Evolutionary conservation across 2,329 filamentous ascomycete genomes (phyloP), one percentile per base, ranked within the genome.

Genomic region (Zopfia rhizophila): DNA sequence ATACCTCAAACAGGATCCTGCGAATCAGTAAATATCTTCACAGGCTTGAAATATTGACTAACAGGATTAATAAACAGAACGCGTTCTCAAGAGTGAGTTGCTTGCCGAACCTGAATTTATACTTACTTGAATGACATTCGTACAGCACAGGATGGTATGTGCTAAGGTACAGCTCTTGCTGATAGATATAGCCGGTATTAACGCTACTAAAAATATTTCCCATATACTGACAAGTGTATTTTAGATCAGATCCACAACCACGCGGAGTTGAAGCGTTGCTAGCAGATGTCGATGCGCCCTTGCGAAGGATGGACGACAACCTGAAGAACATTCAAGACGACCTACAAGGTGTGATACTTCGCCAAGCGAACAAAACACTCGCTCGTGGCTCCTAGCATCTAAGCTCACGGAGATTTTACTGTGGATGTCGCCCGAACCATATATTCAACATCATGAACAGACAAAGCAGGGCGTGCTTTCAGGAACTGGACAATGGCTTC

Each of bases 401-500:
- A 48, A 42, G 37, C 46, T 44, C 14, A 35, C 27, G 16, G 10
- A 54, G 32, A 51, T 53, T 18, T 1, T 56, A 2, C 17, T 35
- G 13, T 58, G 53, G 53, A 29, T 58, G n/a, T 58, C 55, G 12
- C 21, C 28, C 8, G 40, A 39, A 31, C 49, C 47, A 10, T 49
- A 53, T 42, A 40, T 40, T 16, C 31, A 48, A 44, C 39, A 60
- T 43, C 46, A 58, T 31, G 48, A 48, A 16, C 38, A 48, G 29
- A 30, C 36, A 18, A 49, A 31, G 18, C 50, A 52, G 28, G 48
- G 32, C 12, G 16, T 53, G 1, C 40, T 60, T 4, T 8, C 37
- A 31, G 50, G 43, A 24, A 53, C 53, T 29, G 46, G 58, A 8
- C 28, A 42, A 38, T 58, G 50, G 56, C 48, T 61, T 17, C 39